Percentiles rank a stretch among this genome's conserved stretches.
Evolutionary conservation across 495 filamentous ascomycete genomes (phyloP).

Genomic region (Hyaloscypha finlandica): DNA sequence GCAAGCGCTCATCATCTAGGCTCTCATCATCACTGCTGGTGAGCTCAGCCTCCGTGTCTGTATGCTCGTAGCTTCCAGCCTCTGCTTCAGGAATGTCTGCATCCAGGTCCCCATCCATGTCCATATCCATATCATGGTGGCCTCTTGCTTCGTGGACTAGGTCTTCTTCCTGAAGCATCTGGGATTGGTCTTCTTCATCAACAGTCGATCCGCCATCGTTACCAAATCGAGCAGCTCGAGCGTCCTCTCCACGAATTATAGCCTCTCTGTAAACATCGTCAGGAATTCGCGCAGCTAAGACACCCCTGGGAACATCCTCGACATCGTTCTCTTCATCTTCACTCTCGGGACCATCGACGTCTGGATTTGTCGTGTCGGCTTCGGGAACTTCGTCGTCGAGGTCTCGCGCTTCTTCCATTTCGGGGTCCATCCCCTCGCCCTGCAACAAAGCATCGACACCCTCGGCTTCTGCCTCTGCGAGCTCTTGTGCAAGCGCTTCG

Average conservation of each 20-base stretch:
- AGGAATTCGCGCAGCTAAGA: slow-evolving; percentile 42
- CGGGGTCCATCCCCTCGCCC: slow-evolving; percentile 59
- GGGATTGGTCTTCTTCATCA: slow-evolving; percentile 41
- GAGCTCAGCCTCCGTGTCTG: slow-evolving; percentile 77
- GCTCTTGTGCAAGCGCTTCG: slow-evolving; percentile 67
- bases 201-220: slow-evolving; percentile 30
- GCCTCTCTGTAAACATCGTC: slow-evolving; percentile 49
- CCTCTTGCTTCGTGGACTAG: slow-evolving; percentile 34
- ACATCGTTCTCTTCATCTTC: slow-evolving; percentile 43
- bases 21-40: slow-evolving; percentile 42
- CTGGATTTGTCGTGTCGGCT: slow-evolving; percentile 51
- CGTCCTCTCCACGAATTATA: slow-evolving; percentile 47
- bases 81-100: slow-evolving; percentile 68
- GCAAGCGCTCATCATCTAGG: slow-evolving; percentile 21
- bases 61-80: slow-evolving; percentile 70
- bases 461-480: slow-evolving; percentile 53
- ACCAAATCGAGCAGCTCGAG: slow-evolving; percentile 39
- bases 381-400: slow-evolving; percentile 70
- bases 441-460: slow-evolving; percentile 58
- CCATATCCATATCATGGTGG: slow-evolving; percentile 44
- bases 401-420: slow-evolving; percentile 44
- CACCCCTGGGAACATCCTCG: slow-evolving; percentile 33
- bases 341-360: slow-evolving; percentile 44
- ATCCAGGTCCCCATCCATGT: slow-evolving; percentile 62
- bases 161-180: slow-evolving; percentile 57